Evolutionary conservation across 257 asterid species (phyloP).

Genomic region (Haberlea rhodopensis): DNA sequence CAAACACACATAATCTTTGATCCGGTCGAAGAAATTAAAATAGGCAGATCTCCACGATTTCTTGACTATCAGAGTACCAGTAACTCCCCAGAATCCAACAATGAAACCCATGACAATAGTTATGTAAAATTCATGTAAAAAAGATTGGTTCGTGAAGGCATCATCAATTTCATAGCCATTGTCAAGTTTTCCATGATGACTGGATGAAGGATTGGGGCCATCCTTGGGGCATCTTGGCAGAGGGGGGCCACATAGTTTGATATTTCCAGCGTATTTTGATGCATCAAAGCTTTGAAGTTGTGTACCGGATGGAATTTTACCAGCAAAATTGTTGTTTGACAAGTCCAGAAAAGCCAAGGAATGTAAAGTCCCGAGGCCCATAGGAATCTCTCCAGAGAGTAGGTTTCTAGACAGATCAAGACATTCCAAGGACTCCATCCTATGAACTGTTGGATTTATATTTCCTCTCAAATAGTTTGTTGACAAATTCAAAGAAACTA

Average conservation of each 20-base stretch:
- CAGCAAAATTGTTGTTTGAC: slow-evolving; percentile 33
- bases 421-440: slow-evolving; percentile 33
- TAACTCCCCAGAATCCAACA: slow-evolving; percentile 35
- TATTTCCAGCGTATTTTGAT: slow-evolving; percentile 30
- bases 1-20: slow-evolving; percentile 26
- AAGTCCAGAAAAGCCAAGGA: slow-evolving; percentile 28
- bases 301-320: slow-evolving; percentile 33
- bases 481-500: slow-evolving; percentile 32
- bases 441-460: slow-evolving; percentile 18
- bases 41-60: slow-evolving; percentile 29
- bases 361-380: slow-evolving; percentile 13
- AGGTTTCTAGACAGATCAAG: slow-evolving; percentile 40
- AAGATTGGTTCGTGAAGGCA: slow-evolving; percentile 8
- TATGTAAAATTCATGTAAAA: slow-evolving; percentile 14
- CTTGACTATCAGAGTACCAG: slow-evolving; percentile 23
- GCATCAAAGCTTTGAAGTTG: slow-evolving; percentile 32
- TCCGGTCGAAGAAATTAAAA: slow-evolving; percentile 11
- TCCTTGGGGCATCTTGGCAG: slow-evolving; percentile 29
- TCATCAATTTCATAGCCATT: neutral
- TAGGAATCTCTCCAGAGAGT: slow-evolving; percentile 34
- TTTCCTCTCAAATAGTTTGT: slow-evolving; percentile 32
- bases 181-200: neutral
- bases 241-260: slow-evolving; percentile 33
- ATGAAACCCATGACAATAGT: slow-evolving; percentile 28
- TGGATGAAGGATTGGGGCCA: neutral